phyloP scores from a whole-genome alignment of 2,329 filamentous ascomycete species.

The Aspergillus sergii region DNA sequence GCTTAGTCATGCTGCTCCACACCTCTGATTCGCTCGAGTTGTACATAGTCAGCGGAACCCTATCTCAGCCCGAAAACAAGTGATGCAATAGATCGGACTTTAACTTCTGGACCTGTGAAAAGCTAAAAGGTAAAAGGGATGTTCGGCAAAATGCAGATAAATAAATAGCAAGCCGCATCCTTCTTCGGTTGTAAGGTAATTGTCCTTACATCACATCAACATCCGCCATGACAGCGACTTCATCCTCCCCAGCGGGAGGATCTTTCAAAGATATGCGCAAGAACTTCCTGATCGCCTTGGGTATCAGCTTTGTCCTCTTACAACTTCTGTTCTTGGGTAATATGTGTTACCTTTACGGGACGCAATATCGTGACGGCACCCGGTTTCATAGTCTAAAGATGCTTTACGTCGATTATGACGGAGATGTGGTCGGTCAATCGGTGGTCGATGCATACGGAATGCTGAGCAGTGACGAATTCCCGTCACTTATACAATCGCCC shows the following conservation, averaged over 20 bases:
- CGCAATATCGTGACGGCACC: slow-evolving; percentile 11
- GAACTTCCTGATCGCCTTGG: not conserved
- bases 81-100: not conserved
- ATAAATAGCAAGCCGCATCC: no score
- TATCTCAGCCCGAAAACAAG: not conserved
- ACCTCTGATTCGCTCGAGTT: not conserved
- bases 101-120: not conserved
- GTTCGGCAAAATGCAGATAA: not conserved
- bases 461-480: slow-evolving; percentile 11
- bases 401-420: slow-evolving; percentile 37
- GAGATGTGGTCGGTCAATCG: slow-evolving; percentile 30
- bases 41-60: not conserved
- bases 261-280: not conserved
- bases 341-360: slow-evolving; percentile 22
- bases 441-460: slow-evolving; percentile 27
- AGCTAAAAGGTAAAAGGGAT: not conserved
- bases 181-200: no score
- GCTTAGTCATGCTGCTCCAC: not conserved
- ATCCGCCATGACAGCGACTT: not conserved
- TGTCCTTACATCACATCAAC: not conserved
- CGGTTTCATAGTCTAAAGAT: slow-evolving; percentile 31
- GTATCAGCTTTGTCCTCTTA: slow-evolving; percentile 10
- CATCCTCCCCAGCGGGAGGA: not conserved
- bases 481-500: slow-evolving; percentile 8
- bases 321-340: slow-evolving; percentile 18